These are phyloP conservation scores for Schizochytrium sp. DNA, from an alignment of 108 stramenopile species.

Conservation along the genomic window DNA sequence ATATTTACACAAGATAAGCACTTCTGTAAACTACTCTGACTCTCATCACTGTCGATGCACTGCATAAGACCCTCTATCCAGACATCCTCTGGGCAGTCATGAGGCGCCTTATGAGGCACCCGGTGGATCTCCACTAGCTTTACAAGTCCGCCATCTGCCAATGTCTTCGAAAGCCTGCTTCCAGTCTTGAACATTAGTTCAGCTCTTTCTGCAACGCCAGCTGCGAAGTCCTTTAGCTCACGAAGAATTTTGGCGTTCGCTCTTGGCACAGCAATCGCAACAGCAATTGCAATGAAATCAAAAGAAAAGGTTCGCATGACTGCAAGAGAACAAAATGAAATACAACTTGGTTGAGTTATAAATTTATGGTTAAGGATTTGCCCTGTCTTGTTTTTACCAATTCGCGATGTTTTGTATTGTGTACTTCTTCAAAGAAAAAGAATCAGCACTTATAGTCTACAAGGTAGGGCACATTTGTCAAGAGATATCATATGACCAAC, in stretches of 20 bases:
- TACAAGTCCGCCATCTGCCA: background rate
- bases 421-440: no score
- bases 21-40: background rate
- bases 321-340: no score
- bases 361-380: no score
- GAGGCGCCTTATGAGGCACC: background rate
- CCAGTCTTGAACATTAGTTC: background rate
- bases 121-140: slow-evolving; percentile 2
- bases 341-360: no score
- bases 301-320: no score
- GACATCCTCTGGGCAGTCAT: background rate
- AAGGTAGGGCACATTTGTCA: no score
- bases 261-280: no score
- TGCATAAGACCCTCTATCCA: slow-evolving; percentile 23
- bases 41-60: slow-evolving; percentile 11
- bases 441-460: no score
- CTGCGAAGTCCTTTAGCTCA: background rate
- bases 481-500: no score
- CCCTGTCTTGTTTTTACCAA: no score
- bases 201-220: background rate
- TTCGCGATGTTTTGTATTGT: no score
- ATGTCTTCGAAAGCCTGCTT: background rate
- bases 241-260: background rate
- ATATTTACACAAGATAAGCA: background rate
- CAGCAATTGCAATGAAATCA: no score